Evolutionary conservation across 768 basidiomycete species (phyloP), one percentile per base, ranked within the genome.

Genomic region (Lactarius tabidus): DNA sequence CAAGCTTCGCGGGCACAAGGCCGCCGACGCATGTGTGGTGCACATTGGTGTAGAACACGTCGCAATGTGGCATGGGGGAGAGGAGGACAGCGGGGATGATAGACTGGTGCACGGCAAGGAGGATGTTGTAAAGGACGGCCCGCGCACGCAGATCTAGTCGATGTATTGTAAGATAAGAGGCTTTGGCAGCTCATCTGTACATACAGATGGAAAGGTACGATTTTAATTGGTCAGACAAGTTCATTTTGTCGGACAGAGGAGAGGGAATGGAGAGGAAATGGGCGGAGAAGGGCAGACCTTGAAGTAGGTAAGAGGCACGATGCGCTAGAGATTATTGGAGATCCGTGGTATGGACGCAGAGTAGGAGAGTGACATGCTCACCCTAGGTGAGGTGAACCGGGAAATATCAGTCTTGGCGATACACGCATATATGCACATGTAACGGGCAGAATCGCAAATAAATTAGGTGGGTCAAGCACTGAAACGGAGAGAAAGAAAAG

Each of bases 11-110:
- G 57, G 94, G 82, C 67, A 8, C 33, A 8, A 98, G 93, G 62
- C 97, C 97, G 71, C 97, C 97, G 36, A 99, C 95, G 77, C 89
- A 91, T 69, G 97, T 93, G 78, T 98, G 98, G 73, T 95, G 86
- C 63, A 83, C 85, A 75, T 98, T 98, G 56, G 92, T 93, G 78
- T 91, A 96, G 76, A 98, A 98, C 23, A 87, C 85, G 78, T 99
- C 97, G 76, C 92, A 95, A 52, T 98, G 86, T 0, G 94, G 93
- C 77, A 98, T 99, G 79, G 88, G 90, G 67, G 93, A 90, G 65
- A 95, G 93, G 35, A 91, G 86, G 75, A 98, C 89, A 70, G 93
- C 87, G 53, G 96, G 84, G 78, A 98, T 98, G 74, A 98, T 83
- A 78, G 98, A 98, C 65, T 97, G 33, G 78, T 99, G 97, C 72